These are phyloP conservation scores for Trichoderma guizhouense DNA, from an alignment of 2,329 filamentous ascomycete species.

Conservation along the genomic window DNA sequence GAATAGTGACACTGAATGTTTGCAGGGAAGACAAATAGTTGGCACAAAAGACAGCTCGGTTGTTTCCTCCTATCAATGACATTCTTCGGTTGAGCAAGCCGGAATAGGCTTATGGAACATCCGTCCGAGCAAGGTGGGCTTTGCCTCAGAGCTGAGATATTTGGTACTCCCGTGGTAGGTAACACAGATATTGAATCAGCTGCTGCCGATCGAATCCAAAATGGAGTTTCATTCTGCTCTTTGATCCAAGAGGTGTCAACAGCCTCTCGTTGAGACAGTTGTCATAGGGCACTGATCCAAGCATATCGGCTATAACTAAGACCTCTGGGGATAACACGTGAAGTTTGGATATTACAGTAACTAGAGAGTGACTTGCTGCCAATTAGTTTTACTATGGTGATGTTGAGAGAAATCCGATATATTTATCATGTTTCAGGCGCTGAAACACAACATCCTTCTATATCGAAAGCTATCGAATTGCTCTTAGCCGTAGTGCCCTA, in stretches of 20 bases:
- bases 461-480: not conserved
- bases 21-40: not conserved
- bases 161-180: not conserved
- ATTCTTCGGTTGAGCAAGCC: not conserved
- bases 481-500: not conserved
- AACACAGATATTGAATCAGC: not conserved
- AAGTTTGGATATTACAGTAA: not conserved
- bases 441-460: no score
- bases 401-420: no score
- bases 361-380: not conserved
- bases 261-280: not conserved
- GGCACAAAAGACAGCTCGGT: not conserved
- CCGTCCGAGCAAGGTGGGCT: not conserved
- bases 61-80: not conserved
- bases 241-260: not conserved
- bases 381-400: not conserved
- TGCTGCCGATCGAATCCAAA: not conserved
- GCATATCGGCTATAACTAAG: not conserved
- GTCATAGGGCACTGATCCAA: not conserved
- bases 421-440: no score
- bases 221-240: not conserved
- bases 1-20: not conserved
- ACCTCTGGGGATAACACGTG: not conserved
- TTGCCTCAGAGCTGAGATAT: not conserved
- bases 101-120: not conserved